These are phyloP conservation scores for Pyricularia pennisetigena DNA, from an alignment of 2,329 filamentous ascomycete genomes.

Conservation along the genomic window DNA sequence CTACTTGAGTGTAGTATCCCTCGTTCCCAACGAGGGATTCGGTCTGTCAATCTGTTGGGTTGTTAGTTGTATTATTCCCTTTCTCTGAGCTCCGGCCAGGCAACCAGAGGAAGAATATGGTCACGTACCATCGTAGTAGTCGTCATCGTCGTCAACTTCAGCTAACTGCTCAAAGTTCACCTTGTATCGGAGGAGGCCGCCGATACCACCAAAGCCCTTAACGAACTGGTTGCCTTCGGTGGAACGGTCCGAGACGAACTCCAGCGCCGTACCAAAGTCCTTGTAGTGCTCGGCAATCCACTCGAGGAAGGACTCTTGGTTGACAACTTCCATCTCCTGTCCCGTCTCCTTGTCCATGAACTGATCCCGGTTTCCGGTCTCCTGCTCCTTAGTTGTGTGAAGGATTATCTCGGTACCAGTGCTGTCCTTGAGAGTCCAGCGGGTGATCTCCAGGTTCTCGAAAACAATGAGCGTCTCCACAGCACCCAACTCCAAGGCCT, in stretches of 20 bases:
- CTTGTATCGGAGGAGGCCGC: slow-evolving; percentile 95
- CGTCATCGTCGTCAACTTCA: slow-evolving; percentile 82
- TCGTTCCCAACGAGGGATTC: slow-evolving; percentile 80
- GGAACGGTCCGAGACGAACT: slow-evolving; percentile 96
- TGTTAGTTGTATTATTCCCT: not conserved
- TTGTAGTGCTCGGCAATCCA: slow-evolving; percentile 99
- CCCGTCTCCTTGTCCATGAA: slow-evolving; percentile 96
- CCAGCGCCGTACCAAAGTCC: slow-evolving; percentile 88
- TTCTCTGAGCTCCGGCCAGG: not conserved
- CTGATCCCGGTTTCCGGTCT: slow-evolving; percentile 60
- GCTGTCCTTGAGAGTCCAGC: slow-evolving; percentile 80
- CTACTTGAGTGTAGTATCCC: slow-evolving; percentile 61
- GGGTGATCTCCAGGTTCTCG: slow-evolving; percentile 91
- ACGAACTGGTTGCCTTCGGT: slow-evolving; percentile 99
- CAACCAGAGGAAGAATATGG: not conserved
- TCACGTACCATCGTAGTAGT: slow-evolving; percentile 65
- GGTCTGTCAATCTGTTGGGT: slow-evolving; percentile 68
- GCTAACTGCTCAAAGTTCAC: slow-evolving; percentile 99
- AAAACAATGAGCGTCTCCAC: slow-evolving; percentile 93
- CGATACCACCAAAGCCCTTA: slow-evolving; percentile 98
- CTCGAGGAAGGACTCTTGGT: slow-evolving; percentile 90
- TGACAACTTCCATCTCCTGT: slow-evolving; percentile 91
- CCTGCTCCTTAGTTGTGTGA: slow-evolving; percentile 82
- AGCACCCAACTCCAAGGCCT: slow-evolving; percentile 90
- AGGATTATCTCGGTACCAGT: slow-evolving; percentile 63